Conservation (phyloP, 202 grass and related monocot species). For the Sporobolus alterniflorus region DNA sequence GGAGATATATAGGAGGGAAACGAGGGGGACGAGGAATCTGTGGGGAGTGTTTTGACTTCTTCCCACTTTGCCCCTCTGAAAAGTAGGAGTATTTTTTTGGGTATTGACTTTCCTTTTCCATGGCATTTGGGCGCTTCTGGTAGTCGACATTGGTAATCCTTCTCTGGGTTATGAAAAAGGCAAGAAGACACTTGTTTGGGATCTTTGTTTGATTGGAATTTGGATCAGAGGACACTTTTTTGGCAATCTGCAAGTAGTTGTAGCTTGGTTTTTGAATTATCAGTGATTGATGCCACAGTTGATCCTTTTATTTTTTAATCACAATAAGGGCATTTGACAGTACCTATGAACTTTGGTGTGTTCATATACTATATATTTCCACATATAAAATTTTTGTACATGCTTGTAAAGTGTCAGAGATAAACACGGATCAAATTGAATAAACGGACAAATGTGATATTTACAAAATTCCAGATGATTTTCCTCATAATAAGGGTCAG, state of each 20-base stretch:
- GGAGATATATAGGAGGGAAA: conserved; percentile 37
- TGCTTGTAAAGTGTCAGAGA: neutral
- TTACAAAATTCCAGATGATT: neutral
- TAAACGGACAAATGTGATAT: neutral
- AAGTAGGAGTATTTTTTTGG: neutral
- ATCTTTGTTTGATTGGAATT: neutral
- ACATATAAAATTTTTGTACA: too few species aligned
- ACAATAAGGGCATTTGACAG: neutral
- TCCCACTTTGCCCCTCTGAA: conserved; percentile 29
- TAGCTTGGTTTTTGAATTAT: neutral
- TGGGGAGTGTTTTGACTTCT: conserved; percentile 21
- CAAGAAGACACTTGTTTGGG: neutral
- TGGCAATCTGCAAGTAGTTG: neutral
- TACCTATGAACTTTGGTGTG: neutral
- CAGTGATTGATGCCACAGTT: neutral
- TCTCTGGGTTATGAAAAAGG: neutral
- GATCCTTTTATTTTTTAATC: neutral
- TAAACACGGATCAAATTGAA: neutral
- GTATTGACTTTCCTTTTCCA: neutral
- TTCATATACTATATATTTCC: too few species aligned
- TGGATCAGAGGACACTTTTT: too few species aligned
- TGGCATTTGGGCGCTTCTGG: neutral
- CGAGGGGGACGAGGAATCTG: neutral
- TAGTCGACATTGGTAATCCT: neutral
- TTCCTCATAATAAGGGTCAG: neutral